Conservation (phyloP, 1,284 basidiomycete species). For the Ganoderma sp. region DNA sequence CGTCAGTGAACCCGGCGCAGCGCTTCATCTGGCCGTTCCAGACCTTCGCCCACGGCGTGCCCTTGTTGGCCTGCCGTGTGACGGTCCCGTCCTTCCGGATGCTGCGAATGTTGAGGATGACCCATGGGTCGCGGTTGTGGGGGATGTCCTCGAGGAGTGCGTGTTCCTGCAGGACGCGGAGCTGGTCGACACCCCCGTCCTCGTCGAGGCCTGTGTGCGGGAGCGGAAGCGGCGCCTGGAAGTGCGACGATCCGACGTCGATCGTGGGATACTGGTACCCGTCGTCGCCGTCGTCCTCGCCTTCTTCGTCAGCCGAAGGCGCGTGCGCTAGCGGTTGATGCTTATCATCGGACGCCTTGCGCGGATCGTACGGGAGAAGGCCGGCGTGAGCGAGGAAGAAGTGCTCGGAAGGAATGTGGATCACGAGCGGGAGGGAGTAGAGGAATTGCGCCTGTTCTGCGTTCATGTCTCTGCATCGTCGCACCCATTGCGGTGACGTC, state of each 20-base stretch:
- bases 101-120: slow-evolving; percentile 77
- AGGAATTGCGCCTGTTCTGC: slow-evolving; percentile 71
- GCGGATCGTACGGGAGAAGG: slow-evolving; percentile 74
- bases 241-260: slow-evolving; percentile 11
- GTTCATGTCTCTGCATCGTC: slow-evolving; percentile 54
- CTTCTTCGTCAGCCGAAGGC: slow-evolving; percentile 46
- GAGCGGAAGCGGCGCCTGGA: slow-evolving; percentile 6
- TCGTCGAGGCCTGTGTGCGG: slow-evolving; percentile 12
- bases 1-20: slow-evolving; percentile 59
- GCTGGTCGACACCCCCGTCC: slow-evolving; percentile 29
- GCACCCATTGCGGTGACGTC: slow-evolving; percentile 10
- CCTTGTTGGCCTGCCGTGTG: slow-evolving; percentile 59
- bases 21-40: slow-evolving; percentile 76
- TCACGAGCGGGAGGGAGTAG: slow-evolving; percentile 67
- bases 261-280: slow-evolving; percentile 20
- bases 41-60: slow-evolving; percentile 73
- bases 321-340: slow-evolving; percentile 71
- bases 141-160: slow-evolving; percentile 67
- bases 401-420: slow-evolving; percentile 81
- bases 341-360: slow-evolving; percentile 50
- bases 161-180: slow-evolving; percentile 55
- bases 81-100: slow-evolving; percentile 60
- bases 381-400: slow-evolving; percentile 86
- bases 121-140: slow-evolving; percentile 79
- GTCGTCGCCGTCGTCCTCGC: slow-evolving; percentile 12